Conservation (phyloP, 257 asterid genomes). For the Nicotiana noctiflora region DNA sequence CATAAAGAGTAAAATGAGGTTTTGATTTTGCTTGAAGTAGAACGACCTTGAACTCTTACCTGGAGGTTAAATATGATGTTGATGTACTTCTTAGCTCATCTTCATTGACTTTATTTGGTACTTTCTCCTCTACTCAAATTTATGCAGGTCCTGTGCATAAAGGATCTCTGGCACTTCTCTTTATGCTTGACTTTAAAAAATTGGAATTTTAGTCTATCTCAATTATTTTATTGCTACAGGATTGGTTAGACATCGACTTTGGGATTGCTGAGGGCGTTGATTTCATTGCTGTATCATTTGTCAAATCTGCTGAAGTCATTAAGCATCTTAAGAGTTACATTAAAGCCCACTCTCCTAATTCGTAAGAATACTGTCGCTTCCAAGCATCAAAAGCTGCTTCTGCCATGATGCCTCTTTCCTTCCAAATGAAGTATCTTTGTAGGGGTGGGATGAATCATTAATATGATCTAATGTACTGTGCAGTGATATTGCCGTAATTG, state of each 20-base stretch:
- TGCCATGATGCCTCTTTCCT: neutral
- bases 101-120: too few relatives aligned
- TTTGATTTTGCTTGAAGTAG: too few relatives aligned
- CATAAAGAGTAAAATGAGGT: too few relatives aligned
- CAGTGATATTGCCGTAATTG: slow-evolving; percentile 88
- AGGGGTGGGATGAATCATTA: neutral
- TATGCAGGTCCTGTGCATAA: too few relatives aligned
- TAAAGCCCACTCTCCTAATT: slow-evolving; percentile 84
- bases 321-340: slow-evolving; percentile 95
- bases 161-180: too few relatives aligned
- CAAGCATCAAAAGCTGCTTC: neutral
- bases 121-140: too few relatives aligned
- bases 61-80: too few relatives aligned
- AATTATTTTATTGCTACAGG: slow-evolving; percentile 39
- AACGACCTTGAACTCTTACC: too few relatives aligned
- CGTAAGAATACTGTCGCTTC: slow-evolving; percentile 34
- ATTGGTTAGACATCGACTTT: slow-evolving; percentile 96
- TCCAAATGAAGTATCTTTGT: neutral
- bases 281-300: slow-evolving; percentile 94
- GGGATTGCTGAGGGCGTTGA: slow-evolving; percentile 99
- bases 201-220: slow-evolving; percentile 11
- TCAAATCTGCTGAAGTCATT: slow-evolving; percentile 95
- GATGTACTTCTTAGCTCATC: too few relatives aligned
- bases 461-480: slow-evolving; percentile 4
- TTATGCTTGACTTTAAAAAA: neutral